Evolutionary conservation across 192 early-diverging fungal species (phyloP).

Genomic region (Rhizophagus sp.): DNA sequence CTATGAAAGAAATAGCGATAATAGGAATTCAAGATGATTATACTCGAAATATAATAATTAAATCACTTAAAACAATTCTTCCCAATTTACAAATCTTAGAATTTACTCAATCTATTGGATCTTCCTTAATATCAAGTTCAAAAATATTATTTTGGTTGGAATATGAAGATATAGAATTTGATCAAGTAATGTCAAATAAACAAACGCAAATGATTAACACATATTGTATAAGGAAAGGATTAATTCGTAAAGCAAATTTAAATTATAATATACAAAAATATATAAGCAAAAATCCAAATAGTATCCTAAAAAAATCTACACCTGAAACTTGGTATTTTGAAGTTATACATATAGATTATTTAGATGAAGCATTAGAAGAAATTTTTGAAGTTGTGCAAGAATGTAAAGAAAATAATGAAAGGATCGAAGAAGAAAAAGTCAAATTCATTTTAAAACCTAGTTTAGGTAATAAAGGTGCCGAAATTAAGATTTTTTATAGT

Average conservation of each 20-base stretch:
- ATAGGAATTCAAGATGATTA: neutral
- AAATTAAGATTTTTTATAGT: conserved; percentile 64
- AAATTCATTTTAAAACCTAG: conserved; percentile 69
- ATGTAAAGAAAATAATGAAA: conserved; percentile 47
- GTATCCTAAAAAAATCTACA: conserved; percentile 49
- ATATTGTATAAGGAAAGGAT: conserved; percentile 67
- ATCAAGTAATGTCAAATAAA: conserved; percentile 37
- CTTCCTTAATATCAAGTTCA: neutral
- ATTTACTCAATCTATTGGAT: neutral
- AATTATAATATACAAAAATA: conserved; percentile 62
- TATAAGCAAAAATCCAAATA: conserved; percentile 55
- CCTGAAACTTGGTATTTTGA: conserved; percentile 69
- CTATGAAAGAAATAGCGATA: neutral
- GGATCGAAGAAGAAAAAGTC: conserved; percentile 22
- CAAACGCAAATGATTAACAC: conserved; percentile 44
- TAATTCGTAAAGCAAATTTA: conserved; percentile 70
- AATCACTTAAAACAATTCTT: neutral
- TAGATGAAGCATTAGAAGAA: conserved; percentile 70
- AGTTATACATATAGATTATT: conserved; percentile 62
- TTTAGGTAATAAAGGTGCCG: conserved; percentile 62
- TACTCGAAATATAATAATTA: neutral
- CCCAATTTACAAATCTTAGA: neutral
- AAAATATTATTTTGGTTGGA: conserved; percentile 57
- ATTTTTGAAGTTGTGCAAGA: conserved; percentile 65
- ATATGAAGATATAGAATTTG: conserved; percentile 67